Conservation (phyloP, 2,329 filamentous ascomycete species). For the Trichoderma aggressivum region DNA sequence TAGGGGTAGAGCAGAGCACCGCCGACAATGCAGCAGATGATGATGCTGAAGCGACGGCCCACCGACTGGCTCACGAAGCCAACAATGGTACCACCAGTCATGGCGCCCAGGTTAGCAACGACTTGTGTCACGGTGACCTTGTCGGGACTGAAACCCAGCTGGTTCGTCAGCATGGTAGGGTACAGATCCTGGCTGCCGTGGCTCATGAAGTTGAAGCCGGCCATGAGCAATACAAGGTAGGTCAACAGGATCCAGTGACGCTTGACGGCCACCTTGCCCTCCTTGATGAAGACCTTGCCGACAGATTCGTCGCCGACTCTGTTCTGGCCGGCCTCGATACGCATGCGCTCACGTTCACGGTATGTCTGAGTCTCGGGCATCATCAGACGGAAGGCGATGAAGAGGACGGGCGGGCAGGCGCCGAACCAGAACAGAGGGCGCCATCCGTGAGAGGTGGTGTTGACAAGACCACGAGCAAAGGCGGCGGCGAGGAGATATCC, state of each 20-base stretch:
- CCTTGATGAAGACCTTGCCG: slow-evolving; percentile 61
- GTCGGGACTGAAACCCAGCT: slow-evolving; percentile 51
- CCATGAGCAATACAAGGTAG: slow-evolving; percentile 84
- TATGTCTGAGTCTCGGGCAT: slow-evolving; percentile 78
- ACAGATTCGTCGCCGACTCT: slow-evolving; percentile 35
- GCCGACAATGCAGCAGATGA: slow-evolving; percentile 60
- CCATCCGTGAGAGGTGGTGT: slow-evolving; percentile 78
- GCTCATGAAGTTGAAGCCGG: slow-evolving; percentile 89
- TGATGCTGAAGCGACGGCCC: slow-evolving; percentile 66
- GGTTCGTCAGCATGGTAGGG: slow-evolving; percentile 57
- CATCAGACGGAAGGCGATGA: slow-evolving; percentile 74
- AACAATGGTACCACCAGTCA: slow-evolving; percentile 63
- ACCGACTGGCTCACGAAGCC: slow-evolving; percentile 68
- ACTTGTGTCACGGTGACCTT: slow-evolving; percentile 68
- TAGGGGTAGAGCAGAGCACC: slow-evolving; percentile 82
- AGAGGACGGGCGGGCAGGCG: slow-evolving; percentile 72
- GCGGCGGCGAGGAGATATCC: slow-evolving; percentile 62
- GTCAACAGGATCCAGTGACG: slow-evolving; percentile 76
- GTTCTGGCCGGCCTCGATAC: slow-evolving; percentile 40
- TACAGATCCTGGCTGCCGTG: slow-evolving; percentile 68
- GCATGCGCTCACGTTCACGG: slow-evolving; percentile 61
- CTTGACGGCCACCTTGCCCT: slow-evolving; percentile 75
- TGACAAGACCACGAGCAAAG: slow-evolving; percentile 63
- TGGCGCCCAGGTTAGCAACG: slow-evolving; percentile 67
- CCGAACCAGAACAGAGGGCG: slow-evolving; percentile 88